Conservation (phyloP, 257 asterid genomes). For the Rauvolfia tetraphylla region DNA sequence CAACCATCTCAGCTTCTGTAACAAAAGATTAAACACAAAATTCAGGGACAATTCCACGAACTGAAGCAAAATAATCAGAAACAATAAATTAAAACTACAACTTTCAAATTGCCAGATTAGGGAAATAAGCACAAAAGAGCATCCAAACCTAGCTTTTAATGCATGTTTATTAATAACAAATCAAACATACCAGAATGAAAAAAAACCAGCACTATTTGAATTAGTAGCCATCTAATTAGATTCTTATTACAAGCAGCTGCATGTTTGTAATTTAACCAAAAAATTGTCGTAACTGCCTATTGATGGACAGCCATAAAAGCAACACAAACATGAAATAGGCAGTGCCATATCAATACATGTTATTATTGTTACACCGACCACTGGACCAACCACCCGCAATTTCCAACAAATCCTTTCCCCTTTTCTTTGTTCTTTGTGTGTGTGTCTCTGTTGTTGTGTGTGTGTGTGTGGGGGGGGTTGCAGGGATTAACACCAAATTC, state of each 20-base stretch:
- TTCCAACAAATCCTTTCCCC: background rate
- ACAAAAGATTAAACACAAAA: conserved; percentile 15
- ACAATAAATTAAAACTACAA: background rate
- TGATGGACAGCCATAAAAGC: background rate
- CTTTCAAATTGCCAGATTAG: background rate
- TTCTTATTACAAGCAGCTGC: background rate
- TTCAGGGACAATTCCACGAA: conserved; percentile 5
- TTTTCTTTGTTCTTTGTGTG: background rate
- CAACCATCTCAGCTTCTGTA: conserved; percentile 86
- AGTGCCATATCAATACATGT: too few species aligned
- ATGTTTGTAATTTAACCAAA: background rate
- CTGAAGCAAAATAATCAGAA: background rate
- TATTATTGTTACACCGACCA: too few species aligned
- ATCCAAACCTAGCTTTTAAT: background rate
- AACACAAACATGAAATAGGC: background rate
- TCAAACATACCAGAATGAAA: background rate
- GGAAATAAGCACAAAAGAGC: background rate
- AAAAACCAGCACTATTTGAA: background rate
- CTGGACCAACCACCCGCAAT: too few species aligned
- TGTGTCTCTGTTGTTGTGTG: too few species aligned
- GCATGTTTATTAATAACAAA: background rate
- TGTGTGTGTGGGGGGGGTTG: too few species aligned
- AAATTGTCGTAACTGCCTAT: background rate
- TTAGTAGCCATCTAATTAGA: background rate
- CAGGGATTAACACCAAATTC: too few species aligned